Evolutionary conservation across 768 basidiomycete species (phyloP).

Genomic region (Russula sp.): DNA sequence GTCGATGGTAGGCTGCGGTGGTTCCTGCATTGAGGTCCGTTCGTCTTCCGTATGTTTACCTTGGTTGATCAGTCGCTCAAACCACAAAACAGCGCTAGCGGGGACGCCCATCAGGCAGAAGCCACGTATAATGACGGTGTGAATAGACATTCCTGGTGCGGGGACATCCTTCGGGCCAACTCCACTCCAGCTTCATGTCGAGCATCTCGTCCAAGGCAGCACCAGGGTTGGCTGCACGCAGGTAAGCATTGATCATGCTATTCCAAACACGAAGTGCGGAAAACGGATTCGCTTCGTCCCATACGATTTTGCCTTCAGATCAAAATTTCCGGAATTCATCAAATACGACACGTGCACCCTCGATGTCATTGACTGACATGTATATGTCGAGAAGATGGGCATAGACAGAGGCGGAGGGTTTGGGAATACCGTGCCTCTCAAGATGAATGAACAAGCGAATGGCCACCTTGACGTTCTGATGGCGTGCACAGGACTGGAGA

Average conservation of each 20-base stretch:
- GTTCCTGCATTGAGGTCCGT: constrained; percentile 43
- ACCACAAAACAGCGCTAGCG: constrained; percentile 66
- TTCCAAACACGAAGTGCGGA: constrained; percentile 55
- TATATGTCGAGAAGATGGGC: constrained; percentile 58
- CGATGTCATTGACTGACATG: constrained; percentile 48
- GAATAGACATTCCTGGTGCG: constrained; percentile 59
- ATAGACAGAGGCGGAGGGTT: constrained; percentile 44
- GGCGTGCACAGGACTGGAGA: constrained; percentile 58
- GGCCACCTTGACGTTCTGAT: constrained; percentile 57
- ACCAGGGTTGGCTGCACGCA: constrained; percentile 58
- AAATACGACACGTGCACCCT: constrained; percentile 59
- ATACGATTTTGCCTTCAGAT: constrained; percentile 40
- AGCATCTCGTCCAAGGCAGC: constrained; percentile 69
- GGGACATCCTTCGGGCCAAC: constrained; percentile 48
- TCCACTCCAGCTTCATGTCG: constrained; percentile 40
- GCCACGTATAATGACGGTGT: constrained; percentile 58
- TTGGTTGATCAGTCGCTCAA: constrained; percentile 56
- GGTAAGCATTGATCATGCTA: constrained; percentile 72
- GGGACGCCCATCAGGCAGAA: constrained; percentile 64
- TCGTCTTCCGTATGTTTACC: constrained; percentile 37
- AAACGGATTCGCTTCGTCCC: constrained; percentile 32
- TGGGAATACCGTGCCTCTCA: constrained; percentile 43
- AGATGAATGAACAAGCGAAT: constrained; percentile 63
- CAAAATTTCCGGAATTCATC: constrained; percentile 51
- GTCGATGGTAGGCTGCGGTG: constrained; percentile 50